These are phyloP conservation scores for Leccinellum rugosiceps DNA, from an alignment of 768 basidiomycete genomes.

Conservation along the genomic window DNA sequence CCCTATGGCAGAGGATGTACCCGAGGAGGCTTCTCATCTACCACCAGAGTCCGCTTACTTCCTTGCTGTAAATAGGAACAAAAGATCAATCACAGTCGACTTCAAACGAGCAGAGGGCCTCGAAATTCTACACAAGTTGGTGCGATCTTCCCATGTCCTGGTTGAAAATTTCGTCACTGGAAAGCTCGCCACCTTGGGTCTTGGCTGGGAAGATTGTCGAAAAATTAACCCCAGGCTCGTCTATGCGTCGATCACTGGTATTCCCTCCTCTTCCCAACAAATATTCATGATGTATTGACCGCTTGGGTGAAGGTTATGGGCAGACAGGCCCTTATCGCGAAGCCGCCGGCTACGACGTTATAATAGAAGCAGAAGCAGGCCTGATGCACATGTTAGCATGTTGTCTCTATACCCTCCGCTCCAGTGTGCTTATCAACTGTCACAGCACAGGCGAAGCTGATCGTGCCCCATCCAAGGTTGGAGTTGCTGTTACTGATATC, in stretches of 20 bases:
- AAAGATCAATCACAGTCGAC: conserved; percentile 85
- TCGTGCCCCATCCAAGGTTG: conserved; percentile 89
- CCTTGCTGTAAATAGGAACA: conserved; percentile 83
- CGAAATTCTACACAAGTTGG: conserved; percentile 67
- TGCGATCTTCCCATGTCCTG: conserved; percentile 75
- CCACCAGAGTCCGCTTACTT: conserved; percentile 95
- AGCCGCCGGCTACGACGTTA: conserved; percentile 85
- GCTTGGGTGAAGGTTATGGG: conserved; percentile 54
- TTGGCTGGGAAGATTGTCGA: conserved; percentile 81
- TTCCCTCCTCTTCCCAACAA: conserved; percentile 9
- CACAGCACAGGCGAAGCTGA: conserved; percentile 83
- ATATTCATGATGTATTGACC: neutral
- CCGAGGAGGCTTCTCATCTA: conserved; percentile 55
- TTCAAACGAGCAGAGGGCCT: conserved; percentile 79
- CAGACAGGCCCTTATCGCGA: conserved; percentile 87
- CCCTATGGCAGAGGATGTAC: conserved; percentile 44
- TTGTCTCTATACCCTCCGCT: conserved; percentile 8
- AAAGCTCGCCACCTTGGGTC: conserved; percentile 79
- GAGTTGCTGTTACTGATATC: conserved; percentile 89
- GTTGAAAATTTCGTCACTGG: conserved; percentile 89
- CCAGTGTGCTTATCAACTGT: conserved; percentile 8
- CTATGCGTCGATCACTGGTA: conserved; percentile 88
- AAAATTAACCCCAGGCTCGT: conserved; percentile 77
- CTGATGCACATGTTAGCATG: conserved; percentile 84
- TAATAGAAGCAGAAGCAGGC: conserved; percentile 87